Evolutionary conservation across 306 rosid species (phyloP).

Genomic region (Rubus parviflorus): DNA sequence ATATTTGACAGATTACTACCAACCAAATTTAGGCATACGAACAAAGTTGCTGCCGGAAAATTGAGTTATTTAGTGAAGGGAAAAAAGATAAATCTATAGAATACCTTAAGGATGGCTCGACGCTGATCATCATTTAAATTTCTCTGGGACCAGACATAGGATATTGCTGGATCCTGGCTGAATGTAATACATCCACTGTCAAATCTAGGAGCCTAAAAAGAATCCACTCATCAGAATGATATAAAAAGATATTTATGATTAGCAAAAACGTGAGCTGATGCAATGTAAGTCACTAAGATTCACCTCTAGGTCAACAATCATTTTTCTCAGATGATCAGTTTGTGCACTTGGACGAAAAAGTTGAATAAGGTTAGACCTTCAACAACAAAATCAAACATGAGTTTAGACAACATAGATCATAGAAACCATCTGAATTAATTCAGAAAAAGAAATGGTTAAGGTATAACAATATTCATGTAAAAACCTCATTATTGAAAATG

Average conservation of each 20-base stretch:
- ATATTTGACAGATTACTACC: neutral
- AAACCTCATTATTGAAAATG: constrained; percentile 87
- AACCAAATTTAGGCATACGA: constrained; percentile 2
- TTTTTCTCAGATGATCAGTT: constrained; percentile 68
- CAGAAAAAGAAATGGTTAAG: neutral
- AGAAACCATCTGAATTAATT: constrained; percentile 4
- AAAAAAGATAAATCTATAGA: constrained; percentile 1
- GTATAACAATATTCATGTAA: constrained; percentile 10
- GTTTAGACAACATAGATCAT: constrained; percentile 19
- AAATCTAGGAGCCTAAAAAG: constrained; percentile 82
- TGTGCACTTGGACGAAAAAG: constrained; percentile 64
- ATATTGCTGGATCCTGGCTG: constrained; percentile 95
- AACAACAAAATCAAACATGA: constrained; percentile 37
- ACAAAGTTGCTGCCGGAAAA: constrained; percentile 16
- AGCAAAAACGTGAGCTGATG: constrained; percentile 10
- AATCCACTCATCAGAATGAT: constrained; percentile 24
- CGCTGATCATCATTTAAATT: constrained; percentile 88
- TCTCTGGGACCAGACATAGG: constrained; percentile 75
- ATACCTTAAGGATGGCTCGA: constrained; percentile 85
- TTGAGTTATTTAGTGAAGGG: neutral
- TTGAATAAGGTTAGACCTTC: constrained; percentile 82
- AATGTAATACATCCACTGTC: constrained; percentile 65
- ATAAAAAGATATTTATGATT: constrained; percentile 16
- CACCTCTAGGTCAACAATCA: constrained; percentile 90
- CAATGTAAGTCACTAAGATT: constrained; percentile 18